Conservation (phyloP, 208 protist species). For the Trypanosoma grayi region DNA sequence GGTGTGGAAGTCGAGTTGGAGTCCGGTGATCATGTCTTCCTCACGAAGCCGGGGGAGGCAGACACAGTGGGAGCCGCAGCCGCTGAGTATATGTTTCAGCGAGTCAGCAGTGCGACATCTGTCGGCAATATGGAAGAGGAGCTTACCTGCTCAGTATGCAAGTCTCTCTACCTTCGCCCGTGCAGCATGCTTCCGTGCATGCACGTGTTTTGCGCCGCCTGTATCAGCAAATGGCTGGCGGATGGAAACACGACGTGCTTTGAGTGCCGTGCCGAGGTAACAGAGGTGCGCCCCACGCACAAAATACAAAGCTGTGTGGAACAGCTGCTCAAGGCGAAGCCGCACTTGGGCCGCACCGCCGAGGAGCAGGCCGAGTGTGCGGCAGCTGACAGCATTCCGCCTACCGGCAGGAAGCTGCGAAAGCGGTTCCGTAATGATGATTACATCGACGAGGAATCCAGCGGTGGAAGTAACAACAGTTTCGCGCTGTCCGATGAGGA, state of each 20-base stretch:
- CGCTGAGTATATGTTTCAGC: constrained; percentile 59
- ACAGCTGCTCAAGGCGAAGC: constrained; percentile 48
- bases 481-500: constrained; percentile 12
- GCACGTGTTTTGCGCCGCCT: constrained; percentile 86
- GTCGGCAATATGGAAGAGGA: constrained; percentile 43
- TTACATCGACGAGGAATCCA: not conserved
- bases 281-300: constrained; percentile 74
- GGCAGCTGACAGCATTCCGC: constrained; percentile 54
- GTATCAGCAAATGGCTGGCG: constrained; percentile 71
- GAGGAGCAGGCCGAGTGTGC: constrained; percentile 51
- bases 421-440: constrained; percentile 30
- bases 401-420: constrained; percentile 30
- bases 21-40: constrained; percentile 45
- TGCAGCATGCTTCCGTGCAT: constrained; percentile 84
- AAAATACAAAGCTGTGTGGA: constrained; percentile 77
- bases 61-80: not conserved
- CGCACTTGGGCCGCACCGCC: constrained; percentile 25
- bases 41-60: constrained; percentile 32
- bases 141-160: constrained; percentile 81
- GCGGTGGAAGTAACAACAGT: constrained; percentile 11
- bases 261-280: constrained; percentile 52
- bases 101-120: constrained; percentile 38
- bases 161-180: constrained; percentile 58
- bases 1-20: constrained; percentile 39
- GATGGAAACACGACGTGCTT: constrained; percentile 47